Conservation (phyloP, 768 basidiomycete species). For the Lentinula lateritia region DNA sequence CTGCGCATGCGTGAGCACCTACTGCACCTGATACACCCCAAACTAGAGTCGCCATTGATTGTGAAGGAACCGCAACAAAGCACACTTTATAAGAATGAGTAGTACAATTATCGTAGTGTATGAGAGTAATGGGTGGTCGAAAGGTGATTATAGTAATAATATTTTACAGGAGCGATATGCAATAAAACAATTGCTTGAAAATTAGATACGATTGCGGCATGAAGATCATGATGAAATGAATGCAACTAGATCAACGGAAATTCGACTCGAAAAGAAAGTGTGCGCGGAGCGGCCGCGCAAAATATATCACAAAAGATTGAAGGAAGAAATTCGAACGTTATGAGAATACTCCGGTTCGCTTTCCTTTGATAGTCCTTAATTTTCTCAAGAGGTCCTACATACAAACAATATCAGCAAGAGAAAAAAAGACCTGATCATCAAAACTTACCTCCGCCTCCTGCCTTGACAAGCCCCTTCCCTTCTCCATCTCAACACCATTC, state of each 20-base stretch:
- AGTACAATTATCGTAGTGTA: too few species aligned
- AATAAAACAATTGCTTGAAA: not conserved
- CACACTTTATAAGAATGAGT: too few species aligned
- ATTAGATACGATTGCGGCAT: not conserved
- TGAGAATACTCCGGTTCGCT: constrained; percentile 30
- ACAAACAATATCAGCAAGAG: constrained; percentile 10
- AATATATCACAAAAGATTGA: not conserved
- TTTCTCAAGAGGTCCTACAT: constrained; percentile 53
- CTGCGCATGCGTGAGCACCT: too few species aligned
- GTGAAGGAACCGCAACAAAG: too few species aligned
- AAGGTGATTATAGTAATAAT: too few species aligned
- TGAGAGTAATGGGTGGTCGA: too few species aligned
- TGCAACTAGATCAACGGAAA: not conserved
- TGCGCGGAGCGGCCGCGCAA: not conserved
- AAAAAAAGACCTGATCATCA: not conserved
- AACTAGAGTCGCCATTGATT: too few species aligned
- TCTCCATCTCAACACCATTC: constrained; percentile 64
- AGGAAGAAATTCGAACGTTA: not conserved
- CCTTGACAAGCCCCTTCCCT: constrained; percentile 57
- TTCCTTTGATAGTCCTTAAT: constrained; percentile 49
- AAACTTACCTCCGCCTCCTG: constrained; percentile 64
- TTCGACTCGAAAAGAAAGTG: not conserved
- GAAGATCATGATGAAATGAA: not conserved
- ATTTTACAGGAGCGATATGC: too few species aligned
- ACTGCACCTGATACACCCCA: too few species aligned